Conservation (phyloP, 2,329 filamentous ascomycete species). For the Parafenestella ontariensis region DNA sequence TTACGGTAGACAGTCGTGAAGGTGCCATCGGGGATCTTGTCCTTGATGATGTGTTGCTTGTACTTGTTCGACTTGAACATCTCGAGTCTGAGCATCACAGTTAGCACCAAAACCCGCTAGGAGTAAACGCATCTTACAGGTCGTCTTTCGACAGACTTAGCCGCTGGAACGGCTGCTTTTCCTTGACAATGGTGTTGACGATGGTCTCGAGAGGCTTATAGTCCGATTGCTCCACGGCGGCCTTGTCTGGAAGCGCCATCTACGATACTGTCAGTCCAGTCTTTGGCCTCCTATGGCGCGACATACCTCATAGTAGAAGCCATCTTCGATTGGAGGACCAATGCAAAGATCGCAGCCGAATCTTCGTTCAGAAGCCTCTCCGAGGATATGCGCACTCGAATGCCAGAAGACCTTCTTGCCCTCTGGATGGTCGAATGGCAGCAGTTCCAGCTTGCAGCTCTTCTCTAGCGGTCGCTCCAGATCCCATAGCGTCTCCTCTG, state of each 20-base stretch:
- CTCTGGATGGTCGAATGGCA: conserved; percentile 78
- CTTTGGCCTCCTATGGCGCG: not conserved
- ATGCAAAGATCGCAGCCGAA: conserved; percentile 94
- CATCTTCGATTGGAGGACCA: conserved; percentile 87
- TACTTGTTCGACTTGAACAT: conserved; percentile 99
- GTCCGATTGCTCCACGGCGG: conserved; percentile 74
- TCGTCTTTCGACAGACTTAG: conserved; percentile 89
- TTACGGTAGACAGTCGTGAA: conserved; percentile 94
- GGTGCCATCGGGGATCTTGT: conserved; percentile 87
- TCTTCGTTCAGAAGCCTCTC: conserved; percentile 87
- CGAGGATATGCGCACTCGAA: conserved; percentile 93
- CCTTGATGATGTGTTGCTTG: conserved; percentile 96
- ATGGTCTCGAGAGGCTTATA: conserved; percentile 85
- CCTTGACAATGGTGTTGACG: conserved; percentile 86
- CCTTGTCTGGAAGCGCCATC: conserved; percentile 81
- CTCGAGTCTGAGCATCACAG: conserved; percentile 62
- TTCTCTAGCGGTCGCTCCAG: conserved; percentile 87
- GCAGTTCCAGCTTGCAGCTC: conserved; percentile 82
- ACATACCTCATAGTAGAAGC: conserved; percentile 85
- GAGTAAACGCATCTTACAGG: conserved; percentile 53
- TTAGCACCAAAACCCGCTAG: not conserved
- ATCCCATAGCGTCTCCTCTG: conserved; percentile 86
- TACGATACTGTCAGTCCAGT: conserved; percentile 14
- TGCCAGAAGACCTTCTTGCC: conserved; percentile 99
- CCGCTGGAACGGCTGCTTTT: conserved; percentile 94